phyloP scores from a whole-genome alignment of 2,329 filamentous ascomycete genomes.

The Beauveria sp. region DNA sequence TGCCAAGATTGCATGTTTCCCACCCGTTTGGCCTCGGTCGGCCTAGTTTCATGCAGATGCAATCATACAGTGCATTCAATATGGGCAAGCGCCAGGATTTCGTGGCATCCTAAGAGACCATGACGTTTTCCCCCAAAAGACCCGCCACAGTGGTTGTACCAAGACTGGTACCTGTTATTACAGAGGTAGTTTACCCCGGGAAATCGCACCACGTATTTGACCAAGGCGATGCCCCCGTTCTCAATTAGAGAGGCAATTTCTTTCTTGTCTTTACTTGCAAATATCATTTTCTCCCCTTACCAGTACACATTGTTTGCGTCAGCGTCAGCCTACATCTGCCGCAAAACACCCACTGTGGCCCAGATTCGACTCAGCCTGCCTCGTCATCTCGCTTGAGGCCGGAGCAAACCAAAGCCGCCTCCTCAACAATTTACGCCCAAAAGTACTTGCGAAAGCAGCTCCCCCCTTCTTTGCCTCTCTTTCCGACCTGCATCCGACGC shows the following conservation, averaged over 20 bases:
- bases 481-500: neutral
- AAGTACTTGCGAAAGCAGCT: neutral
- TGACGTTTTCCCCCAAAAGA: neutral
- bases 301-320: neutral
- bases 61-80: neutral
- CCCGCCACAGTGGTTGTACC: neutral
- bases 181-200: neutral
- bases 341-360: neutral
- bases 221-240: neutral
- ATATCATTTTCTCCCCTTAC: neutral
- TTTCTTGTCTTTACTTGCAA: neutral
- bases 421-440: constrained; percentile 4
- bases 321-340: neutral
- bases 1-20: neutral
- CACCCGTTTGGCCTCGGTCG: neutral
- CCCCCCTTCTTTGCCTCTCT: neutral
- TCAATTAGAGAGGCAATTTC: neutral
- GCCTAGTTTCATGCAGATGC: constrained; percentile 5
- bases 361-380: constrained; percentile 8
- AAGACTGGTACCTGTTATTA: too few relatives aligned
- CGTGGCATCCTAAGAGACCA: neutral
- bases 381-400: constrained; percentile 7
- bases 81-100: neutral
- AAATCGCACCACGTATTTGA: neutral
- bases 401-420: neutral